Evolutionary conservation across 345 rosid species (phyloP).

Genomic region (Nasturtium officinale): DNA sequence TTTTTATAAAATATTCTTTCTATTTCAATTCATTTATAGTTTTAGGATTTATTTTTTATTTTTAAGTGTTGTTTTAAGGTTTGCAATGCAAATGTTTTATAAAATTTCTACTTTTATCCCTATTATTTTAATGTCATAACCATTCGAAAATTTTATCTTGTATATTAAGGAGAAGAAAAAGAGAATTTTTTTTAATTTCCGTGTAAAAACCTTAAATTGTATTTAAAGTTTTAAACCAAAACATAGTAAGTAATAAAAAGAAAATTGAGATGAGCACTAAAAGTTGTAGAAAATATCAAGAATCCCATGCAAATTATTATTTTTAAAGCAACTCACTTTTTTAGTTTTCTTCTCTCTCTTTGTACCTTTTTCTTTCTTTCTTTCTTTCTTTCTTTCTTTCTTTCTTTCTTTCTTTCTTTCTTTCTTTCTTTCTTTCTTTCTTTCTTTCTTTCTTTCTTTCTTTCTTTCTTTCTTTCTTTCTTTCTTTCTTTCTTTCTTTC

Average conservation of each 20-base stretch:
- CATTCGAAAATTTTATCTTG: too few relatives aligned
- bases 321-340: slow-evolving; percentile 38
- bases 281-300: slow-evolving; percentile 27
- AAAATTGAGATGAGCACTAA: slow-evolving; percentile 31
- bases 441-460: neutral
- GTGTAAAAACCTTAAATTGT: too few relatives aligned
- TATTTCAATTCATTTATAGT: too few relatives aligned
- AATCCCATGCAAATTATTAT: slow-evolving; percentile 42
- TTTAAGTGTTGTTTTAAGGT: too few relatives aligned
- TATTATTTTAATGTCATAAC: too few relatives aligned
- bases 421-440: neutral
- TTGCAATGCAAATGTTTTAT: too few relatives aligned
- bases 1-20: slow-evolving; percentile 11
- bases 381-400: neutral
- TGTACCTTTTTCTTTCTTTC: slow-evolving; percentile 11
- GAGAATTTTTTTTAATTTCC: too few relatives aligned
- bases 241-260: too few relatives aligned
- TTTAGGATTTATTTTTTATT: too few relatives aligned
- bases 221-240: too few relatives aligned
- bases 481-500: neutral
- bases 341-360: slow-evolving; percentile 22
- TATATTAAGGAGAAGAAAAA: too few relatives aligned
- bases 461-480: neutral
- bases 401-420: neutral
- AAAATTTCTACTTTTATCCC: too few relatives aligned